phyloP scores from a whole-genome alignment of 2,329 filamentous ascomycete genomes.

The Pyricularia pennisetigena region DNA sequence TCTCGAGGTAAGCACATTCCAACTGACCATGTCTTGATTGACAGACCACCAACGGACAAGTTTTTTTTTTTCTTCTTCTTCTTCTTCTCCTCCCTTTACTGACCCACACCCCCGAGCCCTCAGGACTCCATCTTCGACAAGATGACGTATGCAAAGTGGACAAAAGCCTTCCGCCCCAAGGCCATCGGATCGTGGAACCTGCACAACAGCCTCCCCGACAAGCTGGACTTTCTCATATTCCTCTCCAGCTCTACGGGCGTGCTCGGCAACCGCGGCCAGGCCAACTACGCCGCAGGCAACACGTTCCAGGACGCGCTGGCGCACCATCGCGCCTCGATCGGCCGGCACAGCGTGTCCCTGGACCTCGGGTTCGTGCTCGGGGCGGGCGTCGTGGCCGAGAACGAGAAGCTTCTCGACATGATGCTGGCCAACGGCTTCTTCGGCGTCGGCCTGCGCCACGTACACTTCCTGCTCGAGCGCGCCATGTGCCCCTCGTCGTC shows the following conservation, averaged over 20 bases:
- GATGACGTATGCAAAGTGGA: constrained; percentile 37
- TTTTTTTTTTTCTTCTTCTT: too few relatives aligned
- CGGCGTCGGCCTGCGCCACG: constrained; percentile 39
- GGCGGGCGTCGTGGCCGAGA: constrained; percentile 42
- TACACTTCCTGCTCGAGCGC: constrained; percentile 33
- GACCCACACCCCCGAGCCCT: neutral
- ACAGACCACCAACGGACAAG: too few relatives aligned
- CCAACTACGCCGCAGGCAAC: constrained; percentile 48
- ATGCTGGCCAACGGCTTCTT: constrained; percentile 43
- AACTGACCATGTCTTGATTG: too few relatives aligned
- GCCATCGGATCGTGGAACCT: constrained; percentile 39
- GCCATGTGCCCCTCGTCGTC: too few relatives aligned
- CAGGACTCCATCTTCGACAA: constrained; percentile 36
- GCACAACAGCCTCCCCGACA: constrained; percentile 23
- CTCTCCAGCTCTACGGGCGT: constrained; percentile 45
- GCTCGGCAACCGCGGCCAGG: constrained; percentile 47
- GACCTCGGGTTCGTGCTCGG: constrained; percentile 42
- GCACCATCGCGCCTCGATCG: constrained; percentile 17
- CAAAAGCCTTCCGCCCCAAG: constrained; percentile 34
- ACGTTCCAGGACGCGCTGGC: constrained; percentile 39
- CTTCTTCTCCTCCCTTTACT: too few relatives aligned
- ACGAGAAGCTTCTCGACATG: constrained; percentile 34
- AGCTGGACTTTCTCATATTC: constrained; percentile 35
- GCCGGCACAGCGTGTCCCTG: constrained; percentile 31
- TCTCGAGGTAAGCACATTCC: constrained; percentile 14